These are phyloP conservation scores for Magnolia changhungtana DNA, from an alignment of 164 flowering plant genomes.

Conservation along the genomic window DNA sequence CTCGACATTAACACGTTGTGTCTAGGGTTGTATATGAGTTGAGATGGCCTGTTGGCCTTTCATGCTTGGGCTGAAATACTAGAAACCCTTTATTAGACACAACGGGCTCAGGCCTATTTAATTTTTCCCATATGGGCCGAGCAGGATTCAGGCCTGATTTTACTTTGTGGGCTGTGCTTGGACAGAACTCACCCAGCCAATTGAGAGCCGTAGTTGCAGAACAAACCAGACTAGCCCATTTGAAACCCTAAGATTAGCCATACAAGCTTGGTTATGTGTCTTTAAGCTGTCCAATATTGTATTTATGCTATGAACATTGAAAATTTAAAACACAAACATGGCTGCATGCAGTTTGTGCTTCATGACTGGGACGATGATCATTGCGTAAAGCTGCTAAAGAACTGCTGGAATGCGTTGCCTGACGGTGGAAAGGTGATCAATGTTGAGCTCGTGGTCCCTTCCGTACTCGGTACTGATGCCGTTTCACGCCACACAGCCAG, in stretches of 20 bases:
- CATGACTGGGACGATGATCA: slow-evolving; percentile 34
- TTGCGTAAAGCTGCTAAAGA: slow-evolving; percentile 28
- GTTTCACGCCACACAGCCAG: slow-evolving; percentile 8
- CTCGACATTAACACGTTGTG: too few species aligned
- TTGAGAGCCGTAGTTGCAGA: too few species aligned
- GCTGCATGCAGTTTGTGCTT: slow-evolving; percentile 11
- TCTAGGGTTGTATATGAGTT: too few species aligned
- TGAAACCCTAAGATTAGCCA: too few species aligned
- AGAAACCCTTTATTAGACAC: too few species aligned
- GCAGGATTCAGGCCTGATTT: too few species aligned
- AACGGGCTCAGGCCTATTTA: neutral
- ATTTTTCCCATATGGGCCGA: neutral
- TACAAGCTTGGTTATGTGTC: too few species aligned
- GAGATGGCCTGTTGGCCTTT: too few species aligned
- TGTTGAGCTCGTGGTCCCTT: slow-evolving; percentile 30
- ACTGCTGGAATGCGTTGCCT: slow-evolving; percentile 33
- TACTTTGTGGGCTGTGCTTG: too few species aligned
- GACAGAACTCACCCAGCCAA: too few species aligned
- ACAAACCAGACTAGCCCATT: too few species aligned
- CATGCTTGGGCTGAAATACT: too few species aligned
- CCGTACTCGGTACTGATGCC: slow-evolving; percentile 10
- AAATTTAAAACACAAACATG: neutral
- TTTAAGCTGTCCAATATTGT: neutral
- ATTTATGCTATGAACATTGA: neutral
- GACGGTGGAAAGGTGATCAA: slow-evolving; percentile 31